phyloP scores from a whole-genome alignment of 192 early-diverging fungal genomes.

The Kickxella alabastrina region DNA sequence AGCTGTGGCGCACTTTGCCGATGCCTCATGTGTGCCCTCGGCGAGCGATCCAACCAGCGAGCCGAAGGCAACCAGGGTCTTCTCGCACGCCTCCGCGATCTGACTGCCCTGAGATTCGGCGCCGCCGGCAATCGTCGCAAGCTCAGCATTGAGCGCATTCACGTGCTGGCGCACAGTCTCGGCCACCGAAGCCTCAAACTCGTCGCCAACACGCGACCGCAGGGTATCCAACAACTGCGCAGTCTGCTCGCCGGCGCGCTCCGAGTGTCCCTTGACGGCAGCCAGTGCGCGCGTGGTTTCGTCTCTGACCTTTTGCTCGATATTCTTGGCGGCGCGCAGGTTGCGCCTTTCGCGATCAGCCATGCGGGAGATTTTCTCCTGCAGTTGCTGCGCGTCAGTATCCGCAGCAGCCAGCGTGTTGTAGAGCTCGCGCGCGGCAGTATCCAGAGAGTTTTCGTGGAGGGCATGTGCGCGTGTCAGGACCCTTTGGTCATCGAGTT shows the following conservation, averaged over 20 bases:
- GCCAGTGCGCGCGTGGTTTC: constrained; percentile 1
- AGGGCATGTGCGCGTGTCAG: constrained; percentile 51
- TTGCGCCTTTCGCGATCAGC: constrained; percentile 18
- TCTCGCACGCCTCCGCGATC: not conserved
- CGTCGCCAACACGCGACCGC: constrained; percentile 20
- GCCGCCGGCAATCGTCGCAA: not conserved
- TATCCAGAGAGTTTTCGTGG: constrained; percentile 45
- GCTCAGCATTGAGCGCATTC: constrained; percentile 11
- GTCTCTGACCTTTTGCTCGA: constrained; percentile 1
- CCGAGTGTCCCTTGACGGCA: not conserved
- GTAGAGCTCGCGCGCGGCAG: constrained; percentile 26
- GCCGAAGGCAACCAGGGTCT: not conserved
- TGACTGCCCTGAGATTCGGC: not conserved
- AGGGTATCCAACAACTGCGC: constrained; percentile 17
- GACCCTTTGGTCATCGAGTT: constrained; percentile 26
- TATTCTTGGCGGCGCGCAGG: constrained; percentile 4
- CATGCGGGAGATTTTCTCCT: constrained; percentile 21
- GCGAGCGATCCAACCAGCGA: not conserved
- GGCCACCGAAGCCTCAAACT: constrained; percentile 21
- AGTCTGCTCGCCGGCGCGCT: constrained; percentile 3
- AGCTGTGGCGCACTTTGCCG: not conserved
- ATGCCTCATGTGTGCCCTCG: not conserved
- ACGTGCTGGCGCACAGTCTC: constrained; percentile 4
- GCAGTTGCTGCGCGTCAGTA: constrained; percentile 6
- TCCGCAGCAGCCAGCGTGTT: constrained; percentile 2